phyloP scores from a whole-genome alignment of 2,329 filamentous ascomycete genomes.

The Ophiostoma ulmi region DNA sequence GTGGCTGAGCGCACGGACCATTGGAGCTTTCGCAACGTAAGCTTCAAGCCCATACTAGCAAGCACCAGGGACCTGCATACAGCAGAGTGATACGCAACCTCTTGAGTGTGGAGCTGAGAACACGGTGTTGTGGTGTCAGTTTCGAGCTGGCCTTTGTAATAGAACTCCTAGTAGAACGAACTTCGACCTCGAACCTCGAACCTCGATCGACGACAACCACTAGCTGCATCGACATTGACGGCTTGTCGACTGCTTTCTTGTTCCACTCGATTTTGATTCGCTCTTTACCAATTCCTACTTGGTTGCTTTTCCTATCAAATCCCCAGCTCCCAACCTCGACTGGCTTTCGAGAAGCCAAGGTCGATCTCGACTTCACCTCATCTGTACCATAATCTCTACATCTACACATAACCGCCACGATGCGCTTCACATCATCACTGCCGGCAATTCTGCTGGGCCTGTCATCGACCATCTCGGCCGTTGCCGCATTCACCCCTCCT shows the following conservation, averaged over 20 bases:
- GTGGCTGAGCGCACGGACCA: slow-evolving; percentile 17
- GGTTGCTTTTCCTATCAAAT: neutral
- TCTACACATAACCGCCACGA: slow-evolving; percentile 31
- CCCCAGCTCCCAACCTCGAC: slow-evolving; percentile 24
- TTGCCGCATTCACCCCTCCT: slow-evolving; percentile 69
- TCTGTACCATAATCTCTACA: slow-evolving; percentile 15
- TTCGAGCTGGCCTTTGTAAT: slow-evolving; percentile 20
- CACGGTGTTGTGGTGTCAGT: slow-evolving; percentile 32
- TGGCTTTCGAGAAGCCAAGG: slow-evolving; percentile 28
- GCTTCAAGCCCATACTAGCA: slow-evolving; percentile 15
- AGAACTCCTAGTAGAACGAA: neutral
- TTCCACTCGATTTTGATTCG: neutral
- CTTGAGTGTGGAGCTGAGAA: slow-evolving; percentile 29
- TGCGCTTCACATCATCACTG: slow-evolving; percentile 46
- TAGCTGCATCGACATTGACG: slow-evolving; percentile 25
- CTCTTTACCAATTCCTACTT: neutral
- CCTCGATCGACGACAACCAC: slow-evolving; percentile 11
- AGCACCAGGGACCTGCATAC: slow-evolving; percentile 12
- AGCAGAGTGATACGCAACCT: slow-evolving; percentile 27
- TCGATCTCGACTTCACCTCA: slow-evolving; percentile 24
- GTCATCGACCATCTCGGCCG: slow-evolving; percentile 40
- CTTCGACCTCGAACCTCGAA: neutral
- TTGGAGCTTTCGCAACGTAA: neutral
- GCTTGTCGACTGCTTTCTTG: slow-evolving; percentile 21
- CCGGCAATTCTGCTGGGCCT: slow-evolving; percentile 57